Conservation (phyloP, 2,329 filamentous ascomycete species). For the Diaporthe ilicicola region DNA sequence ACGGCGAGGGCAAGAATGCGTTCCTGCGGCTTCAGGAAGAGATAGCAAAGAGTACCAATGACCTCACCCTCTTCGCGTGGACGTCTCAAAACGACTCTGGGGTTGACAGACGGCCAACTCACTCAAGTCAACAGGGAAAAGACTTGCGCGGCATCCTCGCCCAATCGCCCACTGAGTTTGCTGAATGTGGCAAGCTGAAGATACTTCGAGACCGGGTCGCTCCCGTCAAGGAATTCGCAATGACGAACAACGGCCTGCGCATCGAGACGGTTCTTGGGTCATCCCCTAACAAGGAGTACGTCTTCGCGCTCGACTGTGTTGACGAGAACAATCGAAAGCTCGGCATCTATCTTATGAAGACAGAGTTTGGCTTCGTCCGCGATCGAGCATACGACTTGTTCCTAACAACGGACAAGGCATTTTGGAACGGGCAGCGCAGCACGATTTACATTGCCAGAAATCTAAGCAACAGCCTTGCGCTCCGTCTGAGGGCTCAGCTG, state of each 20-base stretch:
- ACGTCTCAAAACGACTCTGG: constrained; percentile 25
- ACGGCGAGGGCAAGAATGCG: constrained; percentile 39
- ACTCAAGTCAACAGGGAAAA: constrained; percentile 22
- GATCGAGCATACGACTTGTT: constrained; percentile 23
- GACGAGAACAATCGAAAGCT: constrained; percentile 19
- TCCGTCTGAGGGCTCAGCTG: constrained; percentile 17
- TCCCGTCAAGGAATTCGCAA: constrained; percentile 31
- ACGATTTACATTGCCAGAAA: constrained; percentile 27
- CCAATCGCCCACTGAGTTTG: constrained; percentile 30
- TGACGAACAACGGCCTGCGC: constrained; percentile 33
- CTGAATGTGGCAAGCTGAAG: constrained; percentile 24
- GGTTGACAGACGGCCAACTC: background rate
- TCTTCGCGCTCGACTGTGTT: constrained; percentile 30
- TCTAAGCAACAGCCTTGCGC: constrained; percentile 11
- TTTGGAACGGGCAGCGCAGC: constrained; percentile 7
- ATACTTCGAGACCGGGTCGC: constrained; percentile 26
- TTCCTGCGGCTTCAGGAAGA: constrained; percentile 40
- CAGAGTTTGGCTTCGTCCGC: constrained; percentile 24
- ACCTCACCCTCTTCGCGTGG: constrained; percentile 34
- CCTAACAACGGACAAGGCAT: constrained; percentile 16
- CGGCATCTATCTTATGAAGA: constrained; percentile 31
- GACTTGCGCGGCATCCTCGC: constrained; percentile 33
- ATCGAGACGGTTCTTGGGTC: constrained; percentile 28
- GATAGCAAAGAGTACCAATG: constrained; percentile 36
- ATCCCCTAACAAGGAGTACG: constrained; percentile 27